A percentile compares a stretch with the other conserved stretches of the same genome.
Evolutionary conservation across 108 stramenopile genomes (phyloP).

Genomic region (Hondaea fermentalgiana): DNA sequence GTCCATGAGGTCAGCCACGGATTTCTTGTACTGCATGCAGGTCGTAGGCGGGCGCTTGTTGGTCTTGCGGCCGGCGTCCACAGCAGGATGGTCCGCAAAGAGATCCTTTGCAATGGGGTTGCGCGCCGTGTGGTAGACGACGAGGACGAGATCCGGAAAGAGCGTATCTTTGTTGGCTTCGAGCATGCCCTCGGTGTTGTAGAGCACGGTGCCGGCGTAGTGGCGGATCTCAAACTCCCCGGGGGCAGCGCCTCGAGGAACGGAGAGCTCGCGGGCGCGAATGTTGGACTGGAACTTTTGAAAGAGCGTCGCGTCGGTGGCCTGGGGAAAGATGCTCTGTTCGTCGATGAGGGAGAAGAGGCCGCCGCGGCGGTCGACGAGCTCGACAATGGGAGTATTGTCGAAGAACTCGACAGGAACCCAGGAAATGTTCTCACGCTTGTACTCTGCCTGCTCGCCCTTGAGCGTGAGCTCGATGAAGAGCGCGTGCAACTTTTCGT

Average conservation of each 20-base stretch:
- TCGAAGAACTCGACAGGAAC: conserved; percentile 69
- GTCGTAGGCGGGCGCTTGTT: conserved; percentile 8
- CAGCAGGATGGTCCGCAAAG: background rate
- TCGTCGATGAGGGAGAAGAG: conserved; percentile 38
- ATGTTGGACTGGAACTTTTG: background rate
- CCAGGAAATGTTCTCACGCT: conserved; percentile 71
- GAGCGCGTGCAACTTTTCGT: conserved; percentile 84
- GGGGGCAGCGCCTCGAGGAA: background rate
- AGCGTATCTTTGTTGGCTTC: conserved; percentile 75
- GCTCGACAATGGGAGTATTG: conserved; percentile 64
- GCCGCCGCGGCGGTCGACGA: conserved; percentile 56
- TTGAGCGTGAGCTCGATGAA: conserved; percentile 25
- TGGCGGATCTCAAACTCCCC: conserved; percentile 70
- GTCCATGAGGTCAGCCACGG: conserved; percentile 66
- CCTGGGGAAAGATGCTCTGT: conserved; percentile 53
- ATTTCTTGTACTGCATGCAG: conserved; percentile 57
- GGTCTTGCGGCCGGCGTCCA: background rate
- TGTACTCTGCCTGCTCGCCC: conserved; percentile 58
- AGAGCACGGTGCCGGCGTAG: conserved; percentile 78
- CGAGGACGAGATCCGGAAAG: background rate
- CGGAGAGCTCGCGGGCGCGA: background rate
- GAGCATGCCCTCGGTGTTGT: conserved; percentile 67
- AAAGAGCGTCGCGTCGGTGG: conserved; percentile 19
- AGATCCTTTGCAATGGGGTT: background rate
- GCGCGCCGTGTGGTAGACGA: background rate